Conservation (phyloP, 164 flowering plant species). For the Amborella trichopoda region DNA sequence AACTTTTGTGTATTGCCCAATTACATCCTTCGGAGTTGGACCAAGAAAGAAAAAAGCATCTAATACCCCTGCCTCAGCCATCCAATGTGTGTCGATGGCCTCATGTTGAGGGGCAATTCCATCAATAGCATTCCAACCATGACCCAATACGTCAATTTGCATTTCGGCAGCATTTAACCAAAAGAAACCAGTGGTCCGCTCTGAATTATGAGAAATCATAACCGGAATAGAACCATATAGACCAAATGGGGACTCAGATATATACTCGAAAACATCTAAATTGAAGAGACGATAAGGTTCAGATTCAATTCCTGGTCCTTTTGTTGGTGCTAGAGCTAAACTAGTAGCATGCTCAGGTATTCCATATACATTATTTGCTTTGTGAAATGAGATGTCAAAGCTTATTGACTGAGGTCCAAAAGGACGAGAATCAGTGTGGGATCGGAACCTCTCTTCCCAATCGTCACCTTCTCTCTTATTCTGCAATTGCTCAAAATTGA, state of each 20-base stretch:
- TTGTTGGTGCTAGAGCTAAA: conserved; percentile 69
- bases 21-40: conserved; percentile 87
- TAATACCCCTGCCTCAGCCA: conserved; percentile 95
- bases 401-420: conserved; percentile 93
- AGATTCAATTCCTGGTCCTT: conserved; percentile 72
- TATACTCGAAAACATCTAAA: conserved; percentile 86
- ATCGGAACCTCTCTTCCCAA: conserved; percentile 76
- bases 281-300: conserved; percentile 94
- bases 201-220: conserved; percentile 52
- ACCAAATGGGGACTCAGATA: conserved; percentile 90
- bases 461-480: conserved; percentile 68
- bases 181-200: conserved; percentile 77
- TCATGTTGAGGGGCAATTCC: conserved; percentile 40
- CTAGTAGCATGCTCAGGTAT: conserved; percentile 92
- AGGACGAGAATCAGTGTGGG: conserved; percentile 80
- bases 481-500: conserved; percentile 90
- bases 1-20: conserved; percentile 61
- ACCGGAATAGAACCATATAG: conserved; percentile 88
- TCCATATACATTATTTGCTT: conserved; percentile 76
- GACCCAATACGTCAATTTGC: conserved; percentile 90
- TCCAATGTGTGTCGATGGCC: conserved; percentile 85
- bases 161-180: conserved; percentile 99
- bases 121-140: conserved; percentile 71
- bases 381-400: conserved; percentile 93
- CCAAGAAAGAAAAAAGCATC: conserved; percentile 93